These are phyloP conservation scores for Carex scoparia DNA, from an alignment of 176 grass and related monocot genomes.

Conservation along the genomic window DNA sequence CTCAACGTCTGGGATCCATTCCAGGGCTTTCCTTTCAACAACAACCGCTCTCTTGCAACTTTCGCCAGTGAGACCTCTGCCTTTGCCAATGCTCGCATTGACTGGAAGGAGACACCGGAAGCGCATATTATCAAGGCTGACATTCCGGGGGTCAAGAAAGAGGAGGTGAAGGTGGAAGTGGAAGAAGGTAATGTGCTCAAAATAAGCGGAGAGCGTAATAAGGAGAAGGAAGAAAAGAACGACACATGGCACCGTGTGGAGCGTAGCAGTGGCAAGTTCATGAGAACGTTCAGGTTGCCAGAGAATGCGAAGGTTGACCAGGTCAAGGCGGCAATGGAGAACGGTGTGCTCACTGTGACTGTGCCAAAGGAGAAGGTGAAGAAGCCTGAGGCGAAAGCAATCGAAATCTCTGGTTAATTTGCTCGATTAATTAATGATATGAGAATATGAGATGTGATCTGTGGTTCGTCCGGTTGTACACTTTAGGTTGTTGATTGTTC, in stretches of 20 bases:
- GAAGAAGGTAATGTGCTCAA: conserved; percentile 24
- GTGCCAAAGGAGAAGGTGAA: conserved; percentile 40
- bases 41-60: background rate
- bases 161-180: conserved; percentile 46
- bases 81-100: conserved; percentile 27
- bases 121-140: conserved; percentile 48
- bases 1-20: conserved; percentile 21
- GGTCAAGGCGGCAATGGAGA: conserved; percentile 37
- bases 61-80: conserved; percentile 28
- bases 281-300: conserved; percentile 28
- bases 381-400: conserved; percentile 30
- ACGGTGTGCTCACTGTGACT: conserved; percentile 46
- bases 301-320: conserved; percentile 33
- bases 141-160: conserved; percentile 41
- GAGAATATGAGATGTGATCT: background rate
- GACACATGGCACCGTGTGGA: conserved; percentile 49
- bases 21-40: conserved; percentile 14
- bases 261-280: conserved; percentile 43
- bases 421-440: too few relatives aligned
- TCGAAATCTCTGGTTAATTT: conserved; percentile 40
- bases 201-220: conserved; percentile 1
- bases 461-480: background rate
- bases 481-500: background rate
- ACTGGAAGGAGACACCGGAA: conserved; percentile 57
- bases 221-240: conserved; percentile 37